phyloP scores from a whole-genome alignment of 495 filamentous ascomycete species.

The Daldinia childiae region DNA sequence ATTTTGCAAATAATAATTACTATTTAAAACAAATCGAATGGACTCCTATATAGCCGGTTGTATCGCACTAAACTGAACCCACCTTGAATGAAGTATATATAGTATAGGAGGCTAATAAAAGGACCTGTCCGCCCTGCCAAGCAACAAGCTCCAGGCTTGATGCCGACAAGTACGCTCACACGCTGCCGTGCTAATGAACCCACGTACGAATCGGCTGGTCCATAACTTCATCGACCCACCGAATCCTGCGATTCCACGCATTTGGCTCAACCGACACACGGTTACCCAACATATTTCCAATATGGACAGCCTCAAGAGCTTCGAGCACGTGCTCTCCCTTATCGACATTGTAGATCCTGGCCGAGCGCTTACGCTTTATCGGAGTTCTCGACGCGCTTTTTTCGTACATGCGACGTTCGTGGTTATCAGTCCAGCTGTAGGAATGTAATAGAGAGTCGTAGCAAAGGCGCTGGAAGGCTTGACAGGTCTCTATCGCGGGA shows the following conservation, averaged over 20 bases:
- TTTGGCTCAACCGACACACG: not conserved
- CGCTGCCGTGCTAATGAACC: not conserved
- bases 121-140: not conserved
- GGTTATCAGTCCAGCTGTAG: not conserved
- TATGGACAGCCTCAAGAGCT: slow-evolving; percentile 17
- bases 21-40: not conserved
- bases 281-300: not conserved
- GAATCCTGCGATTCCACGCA: slow-evolving; percentile 14
- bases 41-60: not conserved
- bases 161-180: not conserved
- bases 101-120: not conserved
- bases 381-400: not conserved
- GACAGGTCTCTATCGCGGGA: not conserved
- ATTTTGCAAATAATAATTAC: not conserved
- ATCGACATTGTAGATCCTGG: slow-evolving; percentile 10
- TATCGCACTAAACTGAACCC: not conserved
- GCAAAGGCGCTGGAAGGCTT: slow-evolving; percentile 11
- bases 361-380: not conserved
- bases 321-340: slow-evolving; percentile 27
- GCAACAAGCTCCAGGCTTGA: slow-evolving; percentile 11
- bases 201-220: slow-evolving; percentile 8
- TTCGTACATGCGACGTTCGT: slow-evolving; percentile 23
- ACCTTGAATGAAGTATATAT: not conserved
- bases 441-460: slow-evolving; percentile 2
- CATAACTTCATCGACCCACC: slow-evolving; percentile 20